Evolutionary conservation across 257 asterid species (phyloP).

Genomic region (Gentiana dahurica): DNA sequence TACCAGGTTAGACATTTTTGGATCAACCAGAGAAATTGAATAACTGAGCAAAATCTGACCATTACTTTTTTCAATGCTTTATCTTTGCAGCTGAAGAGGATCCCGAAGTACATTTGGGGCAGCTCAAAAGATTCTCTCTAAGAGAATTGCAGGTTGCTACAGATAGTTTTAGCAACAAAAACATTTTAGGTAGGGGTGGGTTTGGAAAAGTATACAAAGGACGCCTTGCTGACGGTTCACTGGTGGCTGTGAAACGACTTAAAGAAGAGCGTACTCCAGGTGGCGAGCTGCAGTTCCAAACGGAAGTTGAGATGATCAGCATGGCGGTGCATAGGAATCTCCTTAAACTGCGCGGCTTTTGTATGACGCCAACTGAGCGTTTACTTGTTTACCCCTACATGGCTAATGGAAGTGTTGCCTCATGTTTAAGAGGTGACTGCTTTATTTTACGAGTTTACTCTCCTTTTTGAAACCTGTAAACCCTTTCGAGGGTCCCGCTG

Average conservation of each 20-base stretch:
- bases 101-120: constrained; percentile 49
- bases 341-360: constrained; percentile 42
- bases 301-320: constrained; percentile 55
- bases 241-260: constrained; percentile 46
- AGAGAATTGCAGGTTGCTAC: constrained; percentile 49
- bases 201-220: constrained; percentile 51
- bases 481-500: not conserved
- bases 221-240: constrained; percentile 40
- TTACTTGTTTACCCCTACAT: constrained; percentile 44
- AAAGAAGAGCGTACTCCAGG: constrained; percentile 54
- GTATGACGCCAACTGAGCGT: constrained; percentile 51
- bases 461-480: too few relatives aligned
- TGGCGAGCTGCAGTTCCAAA: constrained; percentile 51
- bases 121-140: constrained; percentile 40
- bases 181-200: constrained; percentile 48
- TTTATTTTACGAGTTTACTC: too few relatives aligned
- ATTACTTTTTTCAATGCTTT: not conserved
- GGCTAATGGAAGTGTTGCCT: constrained; percentile 55
- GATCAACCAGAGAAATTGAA: not conserved
- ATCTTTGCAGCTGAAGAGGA: constrained; percentile 41
- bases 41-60: not conserved
- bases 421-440: constrained; percentile 38
- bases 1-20: constrained; percentile 28
- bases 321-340: constrained; percentile 49
- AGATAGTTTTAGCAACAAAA: constrained; percentile 42